Evolutionary conservation across 331 rosid species (phyloP).

Genomic region (Rosa hybrid): DNA sequence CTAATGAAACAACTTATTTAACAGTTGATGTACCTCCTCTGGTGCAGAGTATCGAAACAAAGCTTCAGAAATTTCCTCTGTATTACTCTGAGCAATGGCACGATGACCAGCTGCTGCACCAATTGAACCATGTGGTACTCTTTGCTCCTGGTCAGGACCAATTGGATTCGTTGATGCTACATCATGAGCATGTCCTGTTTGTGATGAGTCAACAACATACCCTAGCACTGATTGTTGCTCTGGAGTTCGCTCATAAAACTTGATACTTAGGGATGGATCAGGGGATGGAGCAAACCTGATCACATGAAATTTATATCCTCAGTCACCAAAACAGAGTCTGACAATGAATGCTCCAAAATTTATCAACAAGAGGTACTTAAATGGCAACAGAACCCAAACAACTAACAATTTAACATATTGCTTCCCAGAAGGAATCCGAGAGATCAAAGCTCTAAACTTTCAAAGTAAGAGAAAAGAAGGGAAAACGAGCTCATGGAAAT

Average conservation of each 20-base stretch:
- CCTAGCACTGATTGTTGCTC: constrained; percentile 88
- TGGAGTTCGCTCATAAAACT: constrained; percentile 82
- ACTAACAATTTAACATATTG: neutral
- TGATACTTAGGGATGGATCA: constrained; percentile 75
- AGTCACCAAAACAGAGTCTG: neutral
- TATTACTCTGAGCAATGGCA: constrained; percentile 91
- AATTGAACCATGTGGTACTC: constrained; percentile 74
- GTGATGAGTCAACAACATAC: constrained; percentile 58
- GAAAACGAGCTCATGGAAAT: neutral
- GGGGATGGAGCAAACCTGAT: constrained; percentile 78
- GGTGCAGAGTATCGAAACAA: constrained; percentile 88
- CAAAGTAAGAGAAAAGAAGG: neutral
- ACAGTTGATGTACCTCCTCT: constrained; percentile 65
- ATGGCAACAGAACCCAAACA: constrained; percentile 5
- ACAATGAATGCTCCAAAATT: constrained; percentile 11
- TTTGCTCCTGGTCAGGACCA: constrained; percentile 41
- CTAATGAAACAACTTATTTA: neutral
- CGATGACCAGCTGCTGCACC: constrained; percentile 92
- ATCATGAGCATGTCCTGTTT: constrained; percentile 36
- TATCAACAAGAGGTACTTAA: neutral
- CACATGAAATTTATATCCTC: constrained; percentile 11
- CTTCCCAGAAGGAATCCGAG: neutral
- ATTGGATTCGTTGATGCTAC: constrained; percentile 37
- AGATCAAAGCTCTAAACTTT: neutral
- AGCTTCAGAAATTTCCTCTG: constrained; percentile 78